A percentile compares a stretch with the other conserved stretches of the same genome.
Evolutionary conservation across 2,329 filamentous ascomycete species (phyloP).

Genomic region (Phyllachora maydis): DNA sequence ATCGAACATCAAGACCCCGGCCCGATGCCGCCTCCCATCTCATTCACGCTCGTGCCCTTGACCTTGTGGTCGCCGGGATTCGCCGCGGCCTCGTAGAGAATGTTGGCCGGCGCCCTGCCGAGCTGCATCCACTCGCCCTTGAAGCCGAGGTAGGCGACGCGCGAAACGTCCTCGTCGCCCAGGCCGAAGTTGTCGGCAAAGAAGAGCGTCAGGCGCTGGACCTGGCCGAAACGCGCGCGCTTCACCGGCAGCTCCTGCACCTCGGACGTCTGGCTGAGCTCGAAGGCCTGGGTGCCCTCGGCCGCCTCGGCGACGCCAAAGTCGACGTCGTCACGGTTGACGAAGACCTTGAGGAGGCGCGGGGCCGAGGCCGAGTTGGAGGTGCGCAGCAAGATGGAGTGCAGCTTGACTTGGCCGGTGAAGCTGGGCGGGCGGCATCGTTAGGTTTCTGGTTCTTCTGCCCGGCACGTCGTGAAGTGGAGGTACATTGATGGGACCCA

Average conservation of each 20-base stretch:
- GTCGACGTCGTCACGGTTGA: slow-evolving; percentile 75
- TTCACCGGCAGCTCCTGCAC: slow-evolving; percentile 77
- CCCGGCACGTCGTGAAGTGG: no score
- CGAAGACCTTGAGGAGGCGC: slow-evolving; percentile 65
- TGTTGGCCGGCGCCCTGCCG: slow-evolving; percentile 63
- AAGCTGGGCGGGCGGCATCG: no score
- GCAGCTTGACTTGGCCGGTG: slow-evolving; percentile 81
- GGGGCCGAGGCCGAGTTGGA: slow-evolving; percentile 52
- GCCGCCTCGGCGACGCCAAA: slow-evolving; percentile 56
- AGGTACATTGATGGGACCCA: slow-evolving; percentile 1
- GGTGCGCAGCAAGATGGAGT: slow-evolving; percentile 71
- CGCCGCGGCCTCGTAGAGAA: slow-evolving; percentile 83
- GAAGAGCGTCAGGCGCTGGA: slow-evolving; percentile 68
- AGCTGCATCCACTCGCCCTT: slow-evolving; percentile 85
- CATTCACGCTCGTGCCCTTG: slow-evolving; percentile 31
- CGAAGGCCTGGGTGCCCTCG: slow-evolving; percentile 51
- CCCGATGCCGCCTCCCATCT: slow-evolving; percentile 33
- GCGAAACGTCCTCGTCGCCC: slow-evolving; percentile 61
- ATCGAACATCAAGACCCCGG: neutral
- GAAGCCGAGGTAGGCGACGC: slow-evolving; percentile 71
- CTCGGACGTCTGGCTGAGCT: slow-evolving; percentile 58
- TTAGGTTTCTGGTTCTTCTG: no score
- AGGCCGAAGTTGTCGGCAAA: slow-evolving; percentile 78
- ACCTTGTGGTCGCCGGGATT: slow-evolving; percentile 74
- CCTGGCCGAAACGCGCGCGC: slow-evolving; percentile 72